A percentile compares a stretch with the other conserved stretches of the same genome.
Evolutionary conservation across 345 rosid genomes (phyloP).

Genomic region (Noccaea caerulescens): DNA sequence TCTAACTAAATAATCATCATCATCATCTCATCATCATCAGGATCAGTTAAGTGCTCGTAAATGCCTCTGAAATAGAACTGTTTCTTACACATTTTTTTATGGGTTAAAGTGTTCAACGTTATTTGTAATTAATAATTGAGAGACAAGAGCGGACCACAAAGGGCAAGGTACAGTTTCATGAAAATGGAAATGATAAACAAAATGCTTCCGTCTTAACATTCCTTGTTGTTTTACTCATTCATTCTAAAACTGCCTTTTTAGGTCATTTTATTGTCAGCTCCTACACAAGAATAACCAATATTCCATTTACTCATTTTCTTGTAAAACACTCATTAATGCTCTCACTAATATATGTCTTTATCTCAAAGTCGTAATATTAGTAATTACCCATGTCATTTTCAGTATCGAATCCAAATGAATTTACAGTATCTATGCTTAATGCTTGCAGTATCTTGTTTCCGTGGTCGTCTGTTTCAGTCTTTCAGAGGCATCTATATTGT

Average conservation of each 20-base stretch:
- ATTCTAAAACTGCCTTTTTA: slow-evolving; percentile 43
- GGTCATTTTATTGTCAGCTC: slow-evolving; percentile 41
- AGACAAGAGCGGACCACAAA: slow-evolving; percentile 39
- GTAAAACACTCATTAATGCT: slow-evolving; percentile 25
- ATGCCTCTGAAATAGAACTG: slow-evolving; percentile 31
- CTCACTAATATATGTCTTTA: slow-evolving; percentile 25
- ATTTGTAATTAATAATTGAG: slow-evolving; percentile 21
- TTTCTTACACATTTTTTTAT: slow-evolving; percentile 2
- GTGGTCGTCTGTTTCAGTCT: slow-evolving; percentile 11
- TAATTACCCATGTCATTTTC: slow-evolving; percentile 22
- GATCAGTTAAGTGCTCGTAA: slow-evolving; percentile 29
- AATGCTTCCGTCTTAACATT: slow-evolving; percentile 32
- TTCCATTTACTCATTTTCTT: slow-evolving; percentile 38
- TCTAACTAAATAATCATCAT: slow-evolving; percentile 6
- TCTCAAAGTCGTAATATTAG: slow-evolving; percentile 27
- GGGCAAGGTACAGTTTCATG: slow-evolving; percentile 45
- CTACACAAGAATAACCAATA: slow-evolving; percentile 33
- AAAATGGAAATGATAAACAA: slow-evolving; percentile 39
- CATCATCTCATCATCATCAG: background rate
- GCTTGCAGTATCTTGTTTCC: slow-evolving; percentile 5
- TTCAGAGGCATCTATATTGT: slow-evolving; percentile 34
- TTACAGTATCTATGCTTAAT: background rate
- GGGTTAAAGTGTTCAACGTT: slow-evolving; percentile 34
- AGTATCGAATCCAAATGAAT: slow-evolving; percentile 23
- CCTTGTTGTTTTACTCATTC: slow-evolving; percentile 45